A percentile compares a stretch with the other conserved stretches of the same genome.
These are phyloP conservation scores for Spathaspora passalidarum DNA, from an alignment of 805 yeast species.

Conservation along the genomic window DNA sequence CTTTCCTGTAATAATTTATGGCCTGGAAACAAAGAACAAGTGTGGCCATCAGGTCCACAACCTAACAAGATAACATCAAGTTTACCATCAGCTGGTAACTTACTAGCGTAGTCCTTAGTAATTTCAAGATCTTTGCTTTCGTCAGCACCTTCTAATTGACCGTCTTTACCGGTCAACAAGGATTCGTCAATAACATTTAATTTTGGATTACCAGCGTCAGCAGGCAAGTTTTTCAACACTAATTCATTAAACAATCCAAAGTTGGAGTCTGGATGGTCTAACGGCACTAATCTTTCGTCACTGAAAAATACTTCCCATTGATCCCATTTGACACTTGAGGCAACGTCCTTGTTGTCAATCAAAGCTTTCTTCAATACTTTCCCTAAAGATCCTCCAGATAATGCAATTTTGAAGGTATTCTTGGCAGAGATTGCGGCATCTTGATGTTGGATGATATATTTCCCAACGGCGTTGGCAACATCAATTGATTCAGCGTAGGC, in stretches of 20 bases:
- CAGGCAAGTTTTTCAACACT: slow-evolving; percentile 50
- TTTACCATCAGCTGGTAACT: slow-evolving; percentile 46
- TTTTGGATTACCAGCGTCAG: slow-evolving; percentile 48
- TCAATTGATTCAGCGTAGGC: slow-evolving; percentile 53
- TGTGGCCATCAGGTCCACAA: slow-evolving; percentile 96
- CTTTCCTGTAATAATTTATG: slow-evolving; percentile 63
- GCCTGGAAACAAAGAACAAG: slow-evolving; percentile 89
- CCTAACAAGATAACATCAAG: slow-evolving; percentile 77
- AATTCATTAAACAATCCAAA: slow-evolving; percentile 71
- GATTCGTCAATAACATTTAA: slow-evolving; percentile 65
- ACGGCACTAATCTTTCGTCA: slow-evolving; percentile 87
- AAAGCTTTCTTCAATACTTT: slow-evolving; percentile 67
- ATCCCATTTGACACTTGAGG: slow-evolving; percentile 54
- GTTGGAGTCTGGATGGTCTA: slow-evolving; percentile 81
- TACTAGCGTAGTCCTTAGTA: slow-evolving; percentile 60
- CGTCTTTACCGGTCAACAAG: slow-evolving; percentile 51
- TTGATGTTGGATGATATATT: slow-evolving; percentile 59
- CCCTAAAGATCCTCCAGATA: slow-evolving; percentile 90
- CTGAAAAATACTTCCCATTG: slow-evolving; percentile 82
- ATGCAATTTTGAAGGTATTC: slow-evolving; percentile 64
- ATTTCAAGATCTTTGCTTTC: slow-evolving; percentile 45
- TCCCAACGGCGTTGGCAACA: slow-evolving; percentile 67
- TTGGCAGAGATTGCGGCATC: slow-evolving; percentile 49
- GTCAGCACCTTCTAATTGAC: slow-evolving; percentile 43
- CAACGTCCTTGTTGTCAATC: slow-evolving; percentile 50